phyloP scores from a whole-genome alignment of 306 rosid species.

The Fragaria iinumae region DNA sequence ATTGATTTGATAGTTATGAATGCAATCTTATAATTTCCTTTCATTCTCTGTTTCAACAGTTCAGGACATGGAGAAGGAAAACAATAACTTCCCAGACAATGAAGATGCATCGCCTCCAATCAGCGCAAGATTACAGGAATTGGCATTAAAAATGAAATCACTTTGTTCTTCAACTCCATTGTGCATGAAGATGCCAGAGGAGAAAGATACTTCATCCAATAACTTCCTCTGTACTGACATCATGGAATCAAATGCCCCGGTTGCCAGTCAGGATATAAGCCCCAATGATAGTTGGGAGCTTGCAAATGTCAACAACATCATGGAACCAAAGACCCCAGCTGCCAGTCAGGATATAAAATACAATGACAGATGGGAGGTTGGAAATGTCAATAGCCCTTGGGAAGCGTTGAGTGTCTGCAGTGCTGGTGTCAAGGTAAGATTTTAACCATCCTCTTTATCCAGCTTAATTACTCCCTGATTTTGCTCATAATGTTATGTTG shows the following conservation, averaged over 20 bases:
- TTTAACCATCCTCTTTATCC: neutral
- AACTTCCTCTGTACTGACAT: constrained; percentile 32
- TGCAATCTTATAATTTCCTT: neutral
- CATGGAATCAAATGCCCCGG: constrained; percentile 66
- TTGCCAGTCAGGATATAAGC: constrained; percentile 25
- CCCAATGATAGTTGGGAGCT: constrained; percentile 33
- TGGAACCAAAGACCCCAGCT: constrained; percentile 70
- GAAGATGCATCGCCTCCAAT: constrained; percentile 59
- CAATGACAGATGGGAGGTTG: constrained; percentile 33
- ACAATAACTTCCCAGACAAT: constrained; percentile 21
- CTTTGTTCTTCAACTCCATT: constrained; percentile 46
- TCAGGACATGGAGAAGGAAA: constrained; percentile 42
- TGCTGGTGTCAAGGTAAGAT: constrained; percentile 70
- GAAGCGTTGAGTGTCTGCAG: constrained; percentile 42
- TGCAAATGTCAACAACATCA: constrained; percentile 34
- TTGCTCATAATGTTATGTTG: constrained; percentile 6
- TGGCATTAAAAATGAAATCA: constrained; percentile 50
- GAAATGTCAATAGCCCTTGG: constrained; percentile 67
- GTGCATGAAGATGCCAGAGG: constrained; percentile 28
- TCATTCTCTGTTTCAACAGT: constrained; percentile 35
- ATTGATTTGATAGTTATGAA: constrained; percentile 11
- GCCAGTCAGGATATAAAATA: constrained; percentile 26
- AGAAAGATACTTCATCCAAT: constrained; percentile 26
- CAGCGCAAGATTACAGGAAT: constrained; percentile 61
- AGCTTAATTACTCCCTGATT: neutral